Evolutionary conservation across 306 rosid genomes (phyloP).

Genomic region (Argentina anserina): DNA sequence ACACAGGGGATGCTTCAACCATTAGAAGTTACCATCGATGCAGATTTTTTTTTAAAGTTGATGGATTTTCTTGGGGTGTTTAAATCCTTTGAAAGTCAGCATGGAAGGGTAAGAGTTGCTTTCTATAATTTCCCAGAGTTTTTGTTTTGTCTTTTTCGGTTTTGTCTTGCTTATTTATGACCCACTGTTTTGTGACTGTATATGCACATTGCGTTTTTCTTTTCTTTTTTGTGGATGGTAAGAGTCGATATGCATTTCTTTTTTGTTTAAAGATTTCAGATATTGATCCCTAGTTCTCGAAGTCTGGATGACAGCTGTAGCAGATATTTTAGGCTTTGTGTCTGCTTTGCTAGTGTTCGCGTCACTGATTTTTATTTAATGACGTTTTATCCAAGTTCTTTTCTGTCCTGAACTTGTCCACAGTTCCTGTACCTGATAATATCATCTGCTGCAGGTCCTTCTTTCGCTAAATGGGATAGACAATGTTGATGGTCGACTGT

Average conservation of each 20-base stretch:
- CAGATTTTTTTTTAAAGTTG: slow-evolving; percentile 34
- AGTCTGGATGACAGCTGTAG: no score
- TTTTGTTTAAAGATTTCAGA: no score
- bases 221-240: not conserved
- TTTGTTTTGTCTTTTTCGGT: not conserved
- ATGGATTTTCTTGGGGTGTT: slow-evolving; percentile 52
- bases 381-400: no score
- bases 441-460: slow-evolving; percentile 53
- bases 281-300: no score
- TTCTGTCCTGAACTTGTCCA: no score
- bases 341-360: no score
- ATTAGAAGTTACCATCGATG: slow-evolving; percentile 62
- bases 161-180: not conserved
- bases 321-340: no score
- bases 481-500: slow-evolving; percentile 51
- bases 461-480: slow-evolving; percentile 65
- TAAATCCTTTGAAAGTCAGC: slow-evolving; percentile 57
- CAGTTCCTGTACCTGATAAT: no score
- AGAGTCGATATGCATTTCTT: no score
- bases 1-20: slow-evolving; percentile 67
- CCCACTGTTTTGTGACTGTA: not conserved
- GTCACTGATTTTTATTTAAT: no score
- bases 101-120: slow-evolving; percentile 59
- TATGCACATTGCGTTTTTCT: not conserved
- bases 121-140: not conserved